Percentiles rank a stretch among this genome's conserved stretches.
phyloP scores from a whole-genome alignment of 1,139 yeast species.

The Debaryomyces psychrophilus region DNA sequence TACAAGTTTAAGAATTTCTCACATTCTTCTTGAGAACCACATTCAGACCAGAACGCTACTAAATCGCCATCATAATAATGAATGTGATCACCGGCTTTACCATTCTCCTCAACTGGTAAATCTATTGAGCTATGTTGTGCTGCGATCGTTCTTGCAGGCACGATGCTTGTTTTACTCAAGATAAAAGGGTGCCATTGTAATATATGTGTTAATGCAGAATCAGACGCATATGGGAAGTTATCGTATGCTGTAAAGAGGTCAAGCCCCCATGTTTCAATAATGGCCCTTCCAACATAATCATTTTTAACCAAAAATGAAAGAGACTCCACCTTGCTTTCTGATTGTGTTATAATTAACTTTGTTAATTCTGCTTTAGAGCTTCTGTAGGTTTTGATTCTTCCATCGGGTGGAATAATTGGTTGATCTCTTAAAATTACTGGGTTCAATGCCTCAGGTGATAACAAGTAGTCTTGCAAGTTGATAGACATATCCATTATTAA shows the following conservation, averaged over 20 bases:
- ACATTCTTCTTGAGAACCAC: slow-evolving; percentile 53
- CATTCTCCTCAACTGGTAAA: slow-evolving; percentile 21
- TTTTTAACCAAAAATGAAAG: slow-evolving; percentile 70
- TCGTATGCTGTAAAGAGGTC: slow-evolving; percentile 66
- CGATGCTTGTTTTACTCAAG: slow-evolving; percentile 69
- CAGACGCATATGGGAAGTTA: slow-evolving; percentile 62
- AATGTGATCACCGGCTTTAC: slow-evolving; percentile 36
- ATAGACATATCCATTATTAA: slow-evolving; percentile 67
- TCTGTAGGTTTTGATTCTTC: slow-evolving; percentile 70
- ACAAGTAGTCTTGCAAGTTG: slow-evolving; percentile 58
- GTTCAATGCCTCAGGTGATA: slow-evolving; percentile 58
- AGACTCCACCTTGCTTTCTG: slow-evolving; percentile 60
- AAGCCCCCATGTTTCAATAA: slow-evolving; percentile 78
- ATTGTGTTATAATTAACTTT: slow-evolving; percentile 68
- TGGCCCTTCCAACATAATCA: slow-evolving; percentile 62
- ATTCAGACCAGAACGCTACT: slow-evolving; percentile 61
- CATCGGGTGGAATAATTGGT: slow-evolving; percentile 69
- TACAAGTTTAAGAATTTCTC: slow-evolving; percentile 50
- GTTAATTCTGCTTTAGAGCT: slow-evolving; percentile 57
- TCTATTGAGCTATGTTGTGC: slow-evolving; percentile 29
- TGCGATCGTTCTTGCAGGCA: slow-evolving; percentile 55
- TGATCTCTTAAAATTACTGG: slow-evolving; percentile 64
- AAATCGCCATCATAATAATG: slow-evolving; percentile 65
- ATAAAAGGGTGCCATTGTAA: slow-evolving; percentile 92
- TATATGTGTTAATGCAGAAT: slow-evolving; percentile 74